Conservation (phyloP, 1,139 yeast genomes). For the Keqinozyma sinolaborantium region DNA sequence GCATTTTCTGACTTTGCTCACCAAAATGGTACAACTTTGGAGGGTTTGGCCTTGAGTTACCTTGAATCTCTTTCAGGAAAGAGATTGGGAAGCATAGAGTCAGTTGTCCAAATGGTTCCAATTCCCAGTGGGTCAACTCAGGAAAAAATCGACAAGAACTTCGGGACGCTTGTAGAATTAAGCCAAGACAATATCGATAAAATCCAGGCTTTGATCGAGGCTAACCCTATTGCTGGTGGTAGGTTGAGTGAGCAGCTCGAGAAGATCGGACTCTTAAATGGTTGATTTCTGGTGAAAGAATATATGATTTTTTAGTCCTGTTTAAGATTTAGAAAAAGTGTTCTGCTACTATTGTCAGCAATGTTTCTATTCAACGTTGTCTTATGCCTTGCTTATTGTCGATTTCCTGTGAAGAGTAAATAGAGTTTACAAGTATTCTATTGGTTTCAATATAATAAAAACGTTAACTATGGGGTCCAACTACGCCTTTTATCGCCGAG, state of each 20-base stretch:
- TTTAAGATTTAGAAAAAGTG: too few species aligned
- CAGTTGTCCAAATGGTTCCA: conserved; percentile 61
- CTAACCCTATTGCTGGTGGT: conserved; percentile 12
- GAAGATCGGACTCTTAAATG: conserved; percentile 1
- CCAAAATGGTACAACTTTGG: conserved; percentile 42
- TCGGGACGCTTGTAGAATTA: conserved; percentile 39
- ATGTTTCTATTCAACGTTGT: too few species aligned
- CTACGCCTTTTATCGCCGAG: too few species aligned
- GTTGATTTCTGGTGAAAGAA: too few species aligned
- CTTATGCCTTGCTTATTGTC: too few species aligned
- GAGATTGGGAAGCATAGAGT: conserved; percentile 27
- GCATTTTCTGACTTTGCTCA: conserved; percentile 47
- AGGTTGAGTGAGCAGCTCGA: conserved; percentile 12
- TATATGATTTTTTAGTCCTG: too few species aligned
- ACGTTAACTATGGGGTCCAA: too few species aligned
- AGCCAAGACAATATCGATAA: conserved; percentile 50
- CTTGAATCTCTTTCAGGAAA: conserved; percentile 36
- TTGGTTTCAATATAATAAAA: too few species aligned
- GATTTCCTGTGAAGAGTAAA: too few species aligned
- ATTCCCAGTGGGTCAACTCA: conserved; percentile 70
- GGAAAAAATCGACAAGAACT: conserved; percentile 57
- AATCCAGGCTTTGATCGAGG: conserved; percentile 35
- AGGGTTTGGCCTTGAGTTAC: conserved; percentile 78
- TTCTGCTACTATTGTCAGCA: too few species aligned
- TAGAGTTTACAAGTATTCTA: too few species aligned